Base-by-base conservation (phyloP, 1,284 basidiomycete genomes). In the Vanrija sp. region DNA sequence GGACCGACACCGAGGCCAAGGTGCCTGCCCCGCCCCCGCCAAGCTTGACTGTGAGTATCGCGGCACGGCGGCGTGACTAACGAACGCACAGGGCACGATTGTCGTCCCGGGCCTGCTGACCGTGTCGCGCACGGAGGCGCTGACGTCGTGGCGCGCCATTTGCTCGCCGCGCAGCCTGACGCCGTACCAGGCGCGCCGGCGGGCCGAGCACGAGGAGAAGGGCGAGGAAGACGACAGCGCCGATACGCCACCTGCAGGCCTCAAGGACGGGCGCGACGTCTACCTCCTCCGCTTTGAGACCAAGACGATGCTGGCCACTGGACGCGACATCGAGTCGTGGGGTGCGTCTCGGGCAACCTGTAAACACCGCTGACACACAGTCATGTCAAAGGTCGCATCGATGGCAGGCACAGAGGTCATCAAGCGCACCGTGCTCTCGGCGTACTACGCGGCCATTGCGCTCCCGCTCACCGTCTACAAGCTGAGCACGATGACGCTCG, bases 371-470 rank as follows among this genome's bases (percentile, higher is more conserved):
- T 43, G 21, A 48, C 63, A 5, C 34, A 12, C 34, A 34, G 67
- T 70, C 14, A 61, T 63, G 34, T 60, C 54, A 43, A 73, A 77
- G 65, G 55, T 79, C n/a, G 73, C 78, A 47, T 65, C 65, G 3
- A 72, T 77, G 54, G 71, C 77, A 21, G 76, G 75, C 39, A 70
- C 67, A 19, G 78, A 83, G 60, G 72, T 83, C 54, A 73, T 83
- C 66, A 82, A 83, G 63, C 73, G 77, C n/a, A 83, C 82, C 0
- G 76, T 79, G 0, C 68, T 83, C 45, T 73, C 71, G 9, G 81
- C 81, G 4, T 80, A 82, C 48, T 78, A 81, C 47, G 78, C 78
- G 0, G 82, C 81, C 3, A 76, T 83, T 49, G 77, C 80, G 9
- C 63, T 83, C 6, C 82, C 82, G 0, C 58, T 81, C 67, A 73